Evolutionary conservation across 2,329 filamentous ascomycete species (phyloP).

Genomic region (Fusarium sp.): DNA sequence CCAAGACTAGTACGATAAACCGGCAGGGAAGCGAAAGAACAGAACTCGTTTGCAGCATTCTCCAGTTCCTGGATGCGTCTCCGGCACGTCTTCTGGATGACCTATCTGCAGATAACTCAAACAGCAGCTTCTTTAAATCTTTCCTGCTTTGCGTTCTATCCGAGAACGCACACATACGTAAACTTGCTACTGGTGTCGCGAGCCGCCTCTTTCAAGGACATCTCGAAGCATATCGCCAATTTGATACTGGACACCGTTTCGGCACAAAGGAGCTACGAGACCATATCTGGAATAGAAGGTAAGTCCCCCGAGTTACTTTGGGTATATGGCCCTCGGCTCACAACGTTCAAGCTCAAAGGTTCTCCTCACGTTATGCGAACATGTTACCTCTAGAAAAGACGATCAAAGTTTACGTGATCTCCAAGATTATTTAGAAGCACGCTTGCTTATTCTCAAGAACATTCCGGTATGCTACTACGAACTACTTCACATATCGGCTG

Average conservation of each 20-base stretch:
- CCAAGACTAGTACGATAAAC: conserved; percentile 21
- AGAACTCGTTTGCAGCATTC: conserved; percentile 55
- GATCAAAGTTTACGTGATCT: conserved; percentile 60
- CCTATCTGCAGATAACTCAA: conserved; percentile 40
- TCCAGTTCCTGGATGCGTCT: conserved; percentile 67
- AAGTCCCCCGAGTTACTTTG: conserved; percentile 29
- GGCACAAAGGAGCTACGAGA: conserved; percentile 46
- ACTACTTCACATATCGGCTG: neutral
- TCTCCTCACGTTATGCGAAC: conserved; percentile 62
- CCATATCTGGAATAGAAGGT: conserved; percentile 67
- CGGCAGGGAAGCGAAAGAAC: conserved; percentile 25
- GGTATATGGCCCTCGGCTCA: conserved; percentile 6
- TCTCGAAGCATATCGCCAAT: conserved; percentile 44
- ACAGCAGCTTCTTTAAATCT: conserved; percentile 57
- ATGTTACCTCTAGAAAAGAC: conserved; percentile 56
- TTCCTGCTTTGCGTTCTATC: conserved; percentile 67
- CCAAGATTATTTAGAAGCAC: conserved; percentile 66
- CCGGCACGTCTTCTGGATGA: conserved; percentile 51
- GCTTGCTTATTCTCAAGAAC: conserved; percentile 63
- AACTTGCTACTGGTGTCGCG: conserved; percentile 60
- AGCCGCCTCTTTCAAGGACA: conserved; percentile 57
- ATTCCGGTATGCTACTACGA: conserved; percentile 56
- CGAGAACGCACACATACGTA: conserved; percentile 60
- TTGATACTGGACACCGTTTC: conserved; percentile 42
- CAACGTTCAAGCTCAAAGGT: conserved; percentile 47